Percentiles rank a stretch among this genome's conserved stretches.
phyloP scores from a whole-genome alignment of 495 filamentous ascomycete genomes.

The Sporormia fimetaria region DNA sequence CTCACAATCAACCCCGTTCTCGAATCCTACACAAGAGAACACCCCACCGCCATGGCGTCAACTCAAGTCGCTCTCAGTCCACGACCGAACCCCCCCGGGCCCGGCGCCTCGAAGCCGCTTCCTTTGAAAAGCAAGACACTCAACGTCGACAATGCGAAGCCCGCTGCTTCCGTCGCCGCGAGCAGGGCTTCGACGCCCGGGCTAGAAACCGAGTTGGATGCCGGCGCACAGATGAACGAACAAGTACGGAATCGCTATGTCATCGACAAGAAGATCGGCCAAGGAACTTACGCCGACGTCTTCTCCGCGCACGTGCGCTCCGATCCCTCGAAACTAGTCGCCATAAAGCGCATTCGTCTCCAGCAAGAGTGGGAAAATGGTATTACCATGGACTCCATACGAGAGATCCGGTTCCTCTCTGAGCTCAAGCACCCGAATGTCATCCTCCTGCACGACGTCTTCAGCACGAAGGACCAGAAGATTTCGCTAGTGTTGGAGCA shows the following conservation, averaged over 20 bases:
- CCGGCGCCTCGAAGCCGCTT: constrained; percentile 32
- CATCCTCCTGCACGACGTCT: constrained; percentile 81
- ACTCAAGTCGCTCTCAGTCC: constrained; percentile 16
- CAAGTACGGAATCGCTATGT: constrained; percentile 77
- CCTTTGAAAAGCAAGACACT: constrained; percentile 32
- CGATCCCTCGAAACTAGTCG: constrained; percentile 60
- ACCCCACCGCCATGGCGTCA: constrained; percentile 5
- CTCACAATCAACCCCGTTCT: background rate
- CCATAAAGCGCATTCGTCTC: constrained; percentile 98
- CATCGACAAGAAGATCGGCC: constrained; percentile 77
- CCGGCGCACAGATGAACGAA: constrained; percentile 81
- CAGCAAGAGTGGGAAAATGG: constrained; percentile 76
- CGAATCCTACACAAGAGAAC: background rate
- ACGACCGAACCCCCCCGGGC: constrained; percentile 38
- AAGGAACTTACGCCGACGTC: constrained; percentile 94
- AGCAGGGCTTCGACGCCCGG: constrained; percentile 16
- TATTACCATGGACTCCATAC: constrained; percentile 83
- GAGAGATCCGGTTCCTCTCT: constrained; percentile 88
- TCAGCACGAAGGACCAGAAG: constrained; percentile 85
- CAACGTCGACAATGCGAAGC: constrained; percentile 22
- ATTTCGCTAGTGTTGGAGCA: constrained; percentile 91
- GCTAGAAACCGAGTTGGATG: constrained; percentile 42
- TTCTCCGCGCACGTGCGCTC: constrained; percentile 68
- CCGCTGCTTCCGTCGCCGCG: constrained; percentile 5
- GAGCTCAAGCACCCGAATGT: constrained; percentile 95